Evolutionary conservation across 371 early-diverging fungal species (phyloP).

Genomic region (Mucor lusitanicus): DNA sequence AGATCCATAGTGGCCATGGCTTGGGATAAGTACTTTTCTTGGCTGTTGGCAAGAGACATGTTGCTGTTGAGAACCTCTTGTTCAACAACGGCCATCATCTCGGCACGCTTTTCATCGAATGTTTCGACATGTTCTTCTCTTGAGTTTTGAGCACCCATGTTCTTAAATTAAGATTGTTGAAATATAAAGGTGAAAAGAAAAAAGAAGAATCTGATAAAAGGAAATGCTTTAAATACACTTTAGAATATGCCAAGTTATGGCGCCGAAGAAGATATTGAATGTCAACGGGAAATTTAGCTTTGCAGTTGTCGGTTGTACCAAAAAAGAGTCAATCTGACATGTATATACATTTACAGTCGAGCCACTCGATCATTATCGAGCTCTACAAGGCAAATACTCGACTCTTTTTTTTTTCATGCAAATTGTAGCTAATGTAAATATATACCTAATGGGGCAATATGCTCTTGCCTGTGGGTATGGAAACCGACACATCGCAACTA

Average conservation of each 20-base stretch:
- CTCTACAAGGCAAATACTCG: background rate
- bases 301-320: background rate
- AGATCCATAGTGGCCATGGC: slow-evolving; percentile 8
- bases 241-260: background rate
- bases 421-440: no score
- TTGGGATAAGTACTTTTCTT: slow-evolving; percentile 5
- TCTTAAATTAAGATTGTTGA: background rate
- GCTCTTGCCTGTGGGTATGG: no score
- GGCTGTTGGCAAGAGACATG: background rate
- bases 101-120: slow-evolving; percentile 22
- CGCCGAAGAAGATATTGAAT: background rate
- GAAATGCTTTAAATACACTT: background rate
- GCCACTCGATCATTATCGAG: background rate
- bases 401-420: no score
- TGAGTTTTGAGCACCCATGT: slow-evolving; percentile 18
- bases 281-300: background rate
- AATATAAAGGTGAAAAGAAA: background rate
- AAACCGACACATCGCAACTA: no score
- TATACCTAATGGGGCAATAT: no score
- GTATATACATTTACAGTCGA: background rate
- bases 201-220: background rate
- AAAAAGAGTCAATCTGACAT: background rate
- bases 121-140: slow-evolving; percentile 2
- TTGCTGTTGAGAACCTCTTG: slow-evolving; percentile 3
- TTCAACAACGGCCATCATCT: slow-evolving; percentile 14